Percentiles rank a stretch among this genome's conserved stretches.
phyloP scores from a whole-genome alignment of 2,329 filamentous ascomycete species.

The Colletotrichum liaoningense region DNA sequence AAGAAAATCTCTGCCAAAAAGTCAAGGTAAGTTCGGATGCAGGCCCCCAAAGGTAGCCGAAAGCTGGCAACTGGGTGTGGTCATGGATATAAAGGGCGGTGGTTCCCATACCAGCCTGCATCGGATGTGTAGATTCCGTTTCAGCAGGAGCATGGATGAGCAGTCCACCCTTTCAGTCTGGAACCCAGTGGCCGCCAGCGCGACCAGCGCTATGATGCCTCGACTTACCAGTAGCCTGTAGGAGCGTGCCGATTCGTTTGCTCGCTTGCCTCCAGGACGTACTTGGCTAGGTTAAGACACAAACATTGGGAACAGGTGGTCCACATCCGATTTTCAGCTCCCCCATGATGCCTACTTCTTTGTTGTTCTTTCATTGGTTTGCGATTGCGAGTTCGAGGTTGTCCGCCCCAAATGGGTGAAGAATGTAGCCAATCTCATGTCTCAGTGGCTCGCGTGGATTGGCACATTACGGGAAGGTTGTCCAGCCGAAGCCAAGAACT shows the following conservation, averaged over 20 bases:
- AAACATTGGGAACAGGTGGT: not conserved
- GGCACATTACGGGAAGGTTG: not conserved
- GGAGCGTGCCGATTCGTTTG: not conserved
- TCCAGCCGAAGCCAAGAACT: not conserved
- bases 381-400: not conserved
- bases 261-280: not conserved
- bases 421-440: not conserved
- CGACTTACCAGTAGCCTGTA: not conserved
- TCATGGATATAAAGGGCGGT: not conserved
- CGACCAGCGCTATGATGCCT: not conserved
- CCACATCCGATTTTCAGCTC: not conserved
- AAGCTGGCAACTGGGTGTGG: not conserved
- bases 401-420: not conserved
- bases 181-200: not conserved
- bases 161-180: not conserved
- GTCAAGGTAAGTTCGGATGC: not conserved
- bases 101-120: not conserved
- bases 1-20: too few species aligned
- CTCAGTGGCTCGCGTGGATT: not conserved
- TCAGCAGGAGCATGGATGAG: slow-evolving; percentile 10
- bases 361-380: not conserved
- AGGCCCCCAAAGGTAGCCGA: too few species aligned
- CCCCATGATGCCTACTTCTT: not conserved
- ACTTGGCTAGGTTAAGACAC: not conserved
- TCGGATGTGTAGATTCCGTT: not conserved